These are phyloP conservation scores for Phaeosphaeriaceae sp. DNA, from an alignment of 2,329 filamentous ascomycete species.

Conservation along the genomic window DNA sequence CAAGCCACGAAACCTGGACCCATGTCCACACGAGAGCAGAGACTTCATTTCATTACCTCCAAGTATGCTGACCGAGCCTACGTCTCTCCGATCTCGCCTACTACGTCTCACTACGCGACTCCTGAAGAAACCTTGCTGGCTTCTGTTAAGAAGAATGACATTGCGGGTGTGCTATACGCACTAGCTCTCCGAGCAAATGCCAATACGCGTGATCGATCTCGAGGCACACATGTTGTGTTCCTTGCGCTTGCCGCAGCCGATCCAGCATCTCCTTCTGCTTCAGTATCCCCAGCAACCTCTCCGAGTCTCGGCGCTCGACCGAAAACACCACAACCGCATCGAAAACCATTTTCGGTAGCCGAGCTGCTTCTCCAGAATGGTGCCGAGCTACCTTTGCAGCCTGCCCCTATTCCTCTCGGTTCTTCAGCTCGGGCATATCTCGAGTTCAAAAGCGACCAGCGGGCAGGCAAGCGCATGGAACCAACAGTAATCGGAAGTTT, in stretches of 20 bases:
- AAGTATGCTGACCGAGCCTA: conserved; percentile 90
- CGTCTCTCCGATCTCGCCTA: conserved; percentile 77
- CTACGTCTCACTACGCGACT: conserved; percentile 75
- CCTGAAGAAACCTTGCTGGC: conserved; percentile 89
- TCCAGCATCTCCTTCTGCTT: conserved; percentile 73
- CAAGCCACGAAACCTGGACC: conserved; percentile 73
- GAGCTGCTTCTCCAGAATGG: conserved; percentile 94
- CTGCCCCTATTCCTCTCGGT: conserved; percentile 84
- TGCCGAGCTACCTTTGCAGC: conserved; percentile 77
- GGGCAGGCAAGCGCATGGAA: conserved; percentile 43
- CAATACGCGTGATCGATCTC: conserved; percentile 78
- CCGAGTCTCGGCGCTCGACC: conserved; percentile 52
- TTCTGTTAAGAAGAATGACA: conserved; percentile 94
- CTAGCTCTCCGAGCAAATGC: conserved; percentile 86
- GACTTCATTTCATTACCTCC: conserved; percentile 90
- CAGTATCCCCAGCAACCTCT: conserved; percentile 52
- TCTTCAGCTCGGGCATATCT: conserved; percentile 81
- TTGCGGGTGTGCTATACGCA: conserved; percentile 90
- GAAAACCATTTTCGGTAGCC: conserved; percentile 79
- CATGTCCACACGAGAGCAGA: conserved; percentile 83
- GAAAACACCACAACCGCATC: conserved; percentile 47
- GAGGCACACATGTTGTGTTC: conserved; percentile 88
- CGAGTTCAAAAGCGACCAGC: conserved; percentile 71
- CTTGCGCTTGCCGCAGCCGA: conserved; percentile 91
- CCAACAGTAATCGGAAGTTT: conserved; percentile 58